phyloP scores from a whole-genome alignment of 805 yeast genomes.

The Cyberlindnera samutprakarnensis region DNA sequence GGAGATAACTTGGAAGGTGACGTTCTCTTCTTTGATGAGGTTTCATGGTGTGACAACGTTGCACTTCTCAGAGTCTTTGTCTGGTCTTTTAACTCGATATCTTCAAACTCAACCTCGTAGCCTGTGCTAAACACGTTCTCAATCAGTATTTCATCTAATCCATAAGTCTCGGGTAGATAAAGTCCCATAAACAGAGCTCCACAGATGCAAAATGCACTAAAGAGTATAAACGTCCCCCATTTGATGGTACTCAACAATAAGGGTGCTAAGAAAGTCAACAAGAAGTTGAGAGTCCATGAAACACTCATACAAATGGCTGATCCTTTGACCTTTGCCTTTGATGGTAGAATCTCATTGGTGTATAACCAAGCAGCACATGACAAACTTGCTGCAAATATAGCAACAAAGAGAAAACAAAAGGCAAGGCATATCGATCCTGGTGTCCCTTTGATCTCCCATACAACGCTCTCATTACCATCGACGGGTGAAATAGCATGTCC shows the following conservation, averaged over 20 bases:
- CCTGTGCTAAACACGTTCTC: conserved; percentile 16
- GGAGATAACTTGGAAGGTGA: too few species aligned
- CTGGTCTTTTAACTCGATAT: too few species aligned
- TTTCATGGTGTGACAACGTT: not conserved
- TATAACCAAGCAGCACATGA: conserved; percentile 43
- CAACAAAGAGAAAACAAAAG: conserved; percentile 35
- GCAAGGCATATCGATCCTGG: conserved; percentile 39
- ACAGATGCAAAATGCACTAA: conserved; percentile 28
- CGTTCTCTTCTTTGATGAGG: not conserved
- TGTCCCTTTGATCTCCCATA: conserved; percentile 28
- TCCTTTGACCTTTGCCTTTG: conserved; percentile 38
- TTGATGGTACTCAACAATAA: conserved; percentile 26
- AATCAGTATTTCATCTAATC: conserved; percentile 20
- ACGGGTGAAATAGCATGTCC: conserved; percentile 27
- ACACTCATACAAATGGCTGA: conserved; percentile 37
- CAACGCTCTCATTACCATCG: conserved; percentile 26
- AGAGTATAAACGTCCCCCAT: conserved; percentile 33
- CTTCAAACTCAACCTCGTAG: conserved; percentile 1
- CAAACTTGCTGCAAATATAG: conserved; percentile 39
- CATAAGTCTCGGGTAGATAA: conserved; percentile 39
- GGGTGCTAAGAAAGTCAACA: conserved; percentile 34
- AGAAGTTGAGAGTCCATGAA: conserved; percentile 36
- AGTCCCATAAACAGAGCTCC: conserved; percentile 26
- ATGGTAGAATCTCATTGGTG: conserved; percentile 41
- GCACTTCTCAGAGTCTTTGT: not conserved